Conservation (phyloP, 177 flowering plant genomes). For the Vitis hybrid region DNA sequence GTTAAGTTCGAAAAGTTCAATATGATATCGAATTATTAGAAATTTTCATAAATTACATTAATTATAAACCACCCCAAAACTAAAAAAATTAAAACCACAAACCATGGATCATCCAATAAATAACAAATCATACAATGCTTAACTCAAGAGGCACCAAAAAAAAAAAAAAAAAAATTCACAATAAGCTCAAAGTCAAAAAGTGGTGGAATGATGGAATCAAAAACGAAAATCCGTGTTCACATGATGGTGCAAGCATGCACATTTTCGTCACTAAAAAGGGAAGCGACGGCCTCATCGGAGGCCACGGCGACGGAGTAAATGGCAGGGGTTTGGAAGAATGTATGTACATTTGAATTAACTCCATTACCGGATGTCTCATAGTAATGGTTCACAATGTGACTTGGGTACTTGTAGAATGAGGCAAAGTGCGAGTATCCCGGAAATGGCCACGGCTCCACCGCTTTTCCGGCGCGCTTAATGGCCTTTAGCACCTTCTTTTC, state of each 20-base stretch:
- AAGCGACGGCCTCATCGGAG: slow-evolving; percentile 68
- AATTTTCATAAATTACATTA: too few relatives aligned
- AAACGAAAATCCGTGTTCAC: slow-evolving; percentile 24
- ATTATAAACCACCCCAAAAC: too few relatives aligned
- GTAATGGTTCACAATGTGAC: slow-evolving; percentile 59
- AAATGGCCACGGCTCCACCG: slow-evolving; percentile 81
- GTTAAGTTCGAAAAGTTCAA: too few relatives aligned
- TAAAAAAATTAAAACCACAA: too few relatives aligned
- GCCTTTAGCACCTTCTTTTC: slow-evolving; percentile 74
- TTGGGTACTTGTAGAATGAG: slow-evolving; percentile 76
- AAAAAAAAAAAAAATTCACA: too few relatives aligned
- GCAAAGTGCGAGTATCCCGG: slow-evolving; percentile 57
- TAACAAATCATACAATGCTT: too few relatives aligned
- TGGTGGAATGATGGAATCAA: too few relatives aligned
- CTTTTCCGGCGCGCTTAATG: slow-evolving; percentile 62
- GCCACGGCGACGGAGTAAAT: slow-evolving; percentile 62
- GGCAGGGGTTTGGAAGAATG: slow-evolving; percentile 78
- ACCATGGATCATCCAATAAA: too few relatives aligned
- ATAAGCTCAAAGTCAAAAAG: too few relatives aligned
- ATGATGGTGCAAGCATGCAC: slow-evolving; percentile 71
- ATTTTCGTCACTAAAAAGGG: slow-evolving; percentile 76
- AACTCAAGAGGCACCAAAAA: too few relatives aligned
- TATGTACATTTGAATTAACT: slow-evolving; percentile 35
- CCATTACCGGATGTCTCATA: slow-evolving; percentile 42
- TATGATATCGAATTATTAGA: too few relatives aligned